Evolutionary conservation across 257 asterid genomes (phyloP), one percentile per base, ranked within the genome.

Genomic region (Voacanga thouarsii): DNA sequence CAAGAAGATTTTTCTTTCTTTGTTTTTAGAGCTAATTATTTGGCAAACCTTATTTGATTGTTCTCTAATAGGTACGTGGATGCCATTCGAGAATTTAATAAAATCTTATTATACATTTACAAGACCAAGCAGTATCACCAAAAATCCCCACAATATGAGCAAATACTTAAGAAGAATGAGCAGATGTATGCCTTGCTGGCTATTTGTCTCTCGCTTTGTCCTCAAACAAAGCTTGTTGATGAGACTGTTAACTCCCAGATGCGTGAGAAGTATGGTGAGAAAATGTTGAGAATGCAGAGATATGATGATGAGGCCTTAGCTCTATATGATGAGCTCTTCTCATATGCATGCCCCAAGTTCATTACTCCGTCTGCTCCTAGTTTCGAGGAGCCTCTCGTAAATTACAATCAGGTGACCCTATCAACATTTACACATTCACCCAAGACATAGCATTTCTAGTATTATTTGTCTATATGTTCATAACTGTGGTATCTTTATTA

Each of bases 161-260:
- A 95, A 85, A 91, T 95, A 81, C 83, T 95, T 85, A 93, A 95
- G 91, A 95, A 95, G 89, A 95, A 93, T 23, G 97, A 93, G 89
- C 99, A 96, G 90, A 93, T 96, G 99, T 93, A 96, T 85, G 99
- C 98, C n/a, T 80, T 96, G 81, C 91, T 96, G 84, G 98, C 99
- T 39, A 85, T 92, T 59, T 86, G 87, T 76, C 92, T 93, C 53
- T 96, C 98, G 55, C 97, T 96, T 68, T 93, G 97, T 84, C 99
- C 97, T 79, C 97, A 92, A 83, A 85, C 86, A 82, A 89, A 90
- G 84, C 95, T 93, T 83, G 97, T 92, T 51, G 99, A 96, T 53
- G 98, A 96, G 89, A 89, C 92, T 28, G 98, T 90, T 51, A 89
- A 89, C 83, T 81, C 95, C 78, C 98, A 96, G 75, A 75, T 96